Percentiles rank a stretch among this genome's conserved stretches.
Conservation (phyloP, 805 yeast genomes). For the Hanseniaspora mollemarum region DNA sequence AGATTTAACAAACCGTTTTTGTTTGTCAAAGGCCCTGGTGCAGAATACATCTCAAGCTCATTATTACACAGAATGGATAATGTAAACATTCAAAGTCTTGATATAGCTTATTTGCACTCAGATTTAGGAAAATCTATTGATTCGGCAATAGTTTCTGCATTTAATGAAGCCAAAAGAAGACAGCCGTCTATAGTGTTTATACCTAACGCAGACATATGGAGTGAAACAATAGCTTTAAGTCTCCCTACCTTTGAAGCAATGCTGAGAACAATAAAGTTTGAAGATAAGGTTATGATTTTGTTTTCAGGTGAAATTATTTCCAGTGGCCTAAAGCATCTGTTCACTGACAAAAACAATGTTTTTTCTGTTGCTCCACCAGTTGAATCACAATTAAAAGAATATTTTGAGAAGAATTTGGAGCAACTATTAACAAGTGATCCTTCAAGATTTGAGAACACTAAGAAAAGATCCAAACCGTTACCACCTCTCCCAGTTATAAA, state of each 20-base stretch:
- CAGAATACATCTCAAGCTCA: constrained; percentile 73
- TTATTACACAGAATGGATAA: constrained; percentile 76
- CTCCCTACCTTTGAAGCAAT: constrained; percentile 41
- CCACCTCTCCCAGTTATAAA: constrained; percentile 32
- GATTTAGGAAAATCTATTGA: constrained; percentile 78
- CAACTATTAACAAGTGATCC: constrained; percentile 58
- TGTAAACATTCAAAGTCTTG: constrained; percentile 75
- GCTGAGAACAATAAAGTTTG: constrained; percentile 53
- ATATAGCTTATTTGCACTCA: constrained; percentile 61
- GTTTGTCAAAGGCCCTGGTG: constrained; percentile 76
- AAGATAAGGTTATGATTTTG: constrained; percentile 61
- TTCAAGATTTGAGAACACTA: constrained; percentile 52
- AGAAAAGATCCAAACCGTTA: constrained; percentile 36
- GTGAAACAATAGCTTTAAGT: constrained; percentile 60
- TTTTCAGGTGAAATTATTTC: constrained; percentile 41
- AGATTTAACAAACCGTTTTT: constrained; percentile 71
- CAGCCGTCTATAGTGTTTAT: constrained; percentile 76
- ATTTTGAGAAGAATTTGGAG: constrained; percentile 42
- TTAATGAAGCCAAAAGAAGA: constrained; percentile 79
- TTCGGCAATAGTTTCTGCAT: constrained; percentile 67
- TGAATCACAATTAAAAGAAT: constrained; percentile 39
- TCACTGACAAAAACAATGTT: constrained; percentile 40
- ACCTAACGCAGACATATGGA: constrained; percentile 76
- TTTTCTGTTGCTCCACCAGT: constrained; percentile 43
- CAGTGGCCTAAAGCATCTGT: constrained; percentile 35